Conservation (phyloP, 768 basidiomycete genomes). For the Naematelia encephala region DNA sequence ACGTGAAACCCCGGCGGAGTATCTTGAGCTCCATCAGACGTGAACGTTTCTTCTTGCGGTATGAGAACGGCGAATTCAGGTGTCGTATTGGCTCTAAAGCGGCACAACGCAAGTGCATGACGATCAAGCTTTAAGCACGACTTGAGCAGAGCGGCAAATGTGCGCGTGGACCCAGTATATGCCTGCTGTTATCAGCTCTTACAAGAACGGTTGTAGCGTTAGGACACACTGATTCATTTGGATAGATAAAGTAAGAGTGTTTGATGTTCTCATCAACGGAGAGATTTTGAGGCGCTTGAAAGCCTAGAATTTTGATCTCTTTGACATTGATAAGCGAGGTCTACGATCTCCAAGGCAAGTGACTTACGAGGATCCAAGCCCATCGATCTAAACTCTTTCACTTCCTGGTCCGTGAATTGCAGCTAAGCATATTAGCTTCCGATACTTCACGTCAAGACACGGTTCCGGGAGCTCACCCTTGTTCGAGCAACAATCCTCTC, state of each 20-base stretch:
- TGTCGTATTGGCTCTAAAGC: slow-evolving; percentile 67
- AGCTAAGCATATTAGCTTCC: slow-evolving; percentile 56
- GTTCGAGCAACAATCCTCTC: slow-evolving; percentile 31
- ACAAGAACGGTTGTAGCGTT: neutral
- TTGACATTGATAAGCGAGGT: neutral
- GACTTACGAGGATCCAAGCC: slow-evolving; percentile 68
- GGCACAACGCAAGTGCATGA: slow-evolving; percentile 70
- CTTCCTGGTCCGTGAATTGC: slow-evolving; percentile 79
- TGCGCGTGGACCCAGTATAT: slow-evolving; percentile 86
- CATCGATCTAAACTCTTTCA: slow-evolving; percentile 74
- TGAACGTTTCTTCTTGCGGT: slow-evolving; percentile 69
- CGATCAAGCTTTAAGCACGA: slow-evolving; percentile 76
- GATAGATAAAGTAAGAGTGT: slow-evolving; percentile 86
- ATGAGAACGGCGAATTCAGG: slow-evolving; percentile 80
- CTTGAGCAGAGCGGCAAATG: slow-evolving; percentile 80
- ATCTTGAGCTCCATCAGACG: slow-evolving; percentile 62
- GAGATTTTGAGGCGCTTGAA: slow-evolving; percentile 69
- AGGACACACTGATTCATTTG: slow-evolving; percentile 72
- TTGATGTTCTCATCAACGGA: slow-evolving; percentile 85
- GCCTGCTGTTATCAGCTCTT: slow-evolving; percentile 20
- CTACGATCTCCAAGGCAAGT: neutral
- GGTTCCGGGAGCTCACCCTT: slow-evolving; percentile 28
- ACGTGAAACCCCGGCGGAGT: slow-evolving; percentile 90
- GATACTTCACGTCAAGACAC: neutral
- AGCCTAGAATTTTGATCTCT: slow-evolving; percentile 90